Evolutionary conservation across 257 asterid genomes (phyloP).

Genomic region (Solanum paucissectum): DNA sequence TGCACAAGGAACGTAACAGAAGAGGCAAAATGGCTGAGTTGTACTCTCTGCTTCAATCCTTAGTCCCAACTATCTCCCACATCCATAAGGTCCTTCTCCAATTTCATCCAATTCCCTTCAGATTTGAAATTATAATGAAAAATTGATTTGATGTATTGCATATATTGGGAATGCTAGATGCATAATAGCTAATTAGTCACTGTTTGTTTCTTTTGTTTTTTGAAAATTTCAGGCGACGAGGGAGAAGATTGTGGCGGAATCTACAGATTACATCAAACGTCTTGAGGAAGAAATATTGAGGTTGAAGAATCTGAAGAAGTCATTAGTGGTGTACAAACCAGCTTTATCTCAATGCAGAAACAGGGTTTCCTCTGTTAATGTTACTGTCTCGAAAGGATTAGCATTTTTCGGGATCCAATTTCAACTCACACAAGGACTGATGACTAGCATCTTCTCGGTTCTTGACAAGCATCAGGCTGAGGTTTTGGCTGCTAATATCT

Average conservation of each 20-base stretch:
- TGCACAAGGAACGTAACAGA: conserved; percentile 18
- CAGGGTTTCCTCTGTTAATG: conserved; percentile 18
- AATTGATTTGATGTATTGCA: too few relatives aligned
- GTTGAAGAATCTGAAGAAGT: conserved; percentile 39
- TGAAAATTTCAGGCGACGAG: conserved; percentile 27
- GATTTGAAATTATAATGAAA: too few relatives aligned
- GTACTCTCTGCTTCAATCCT: conserved; percentile 38
- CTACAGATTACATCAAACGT: conserved; percentile 29
- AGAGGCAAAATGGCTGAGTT: conserved; percentile 27
- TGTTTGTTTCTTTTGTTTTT: neutral
- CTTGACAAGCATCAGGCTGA: conserved; percentile 46
- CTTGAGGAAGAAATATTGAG: conserved; percentile 44
- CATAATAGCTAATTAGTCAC: neutral
- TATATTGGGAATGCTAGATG: too few relatives aligned
- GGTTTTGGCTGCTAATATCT: conserved; percentile 44
- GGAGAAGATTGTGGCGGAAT: conserved; percentile 30
- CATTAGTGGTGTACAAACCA: neutral
- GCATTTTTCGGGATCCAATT: conserved; percentile 43
- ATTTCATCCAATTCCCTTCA: too few relatives aligned
- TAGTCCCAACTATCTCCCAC: conserved; percentile 38
- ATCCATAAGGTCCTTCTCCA: conserved; percentile 23
- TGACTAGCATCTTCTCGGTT: conserved; percentile 26
- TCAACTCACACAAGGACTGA: conserved; percentile 22
- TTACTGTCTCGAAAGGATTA: conserved; percentile 20
- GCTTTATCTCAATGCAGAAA: conserved; percentile 16